These are phyloP conservation scores for Penicillium sp. DNA, from an alignment of 2,329 filamentous ascomycete species.

Conservation along the genomic window DNA sequence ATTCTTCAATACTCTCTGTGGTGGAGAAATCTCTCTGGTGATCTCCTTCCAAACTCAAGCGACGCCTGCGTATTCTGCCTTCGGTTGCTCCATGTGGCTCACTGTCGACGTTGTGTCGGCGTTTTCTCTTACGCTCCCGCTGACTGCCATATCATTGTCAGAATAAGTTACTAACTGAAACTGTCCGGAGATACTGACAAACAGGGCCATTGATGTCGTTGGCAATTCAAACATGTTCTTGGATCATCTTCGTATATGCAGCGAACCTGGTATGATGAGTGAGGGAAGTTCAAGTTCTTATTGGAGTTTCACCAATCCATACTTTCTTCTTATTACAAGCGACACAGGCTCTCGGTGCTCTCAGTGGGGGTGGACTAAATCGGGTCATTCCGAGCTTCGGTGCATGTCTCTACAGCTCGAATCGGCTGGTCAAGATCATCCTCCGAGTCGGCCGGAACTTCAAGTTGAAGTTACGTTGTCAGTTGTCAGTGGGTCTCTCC, in stretches of 20 bases:
- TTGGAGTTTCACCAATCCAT: neutral
- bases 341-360: slow-evolving; percentile 34
- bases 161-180: too few relatives aligned
- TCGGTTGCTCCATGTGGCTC: neutral
- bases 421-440: neutral
- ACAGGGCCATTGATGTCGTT: slow-evolving; percentile 34
- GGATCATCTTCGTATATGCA: slow-evolving; percentile 30
- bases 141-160: slow-evolving; percentile 1
- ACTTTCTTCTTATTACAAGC: slow-evolving; percentile 38
- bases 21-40: neutral
- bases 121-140: slow-evolving; percentile 18
- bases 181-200: too few relatives aligned
- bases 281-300: neutral
- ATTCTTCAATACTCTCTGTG: neutral
- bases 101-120: neutral
- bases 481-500: slow-evolving; percentile 17
- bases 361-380: slow-evolving; percentile 29
- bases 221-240: slow-evolving; percentile 30
- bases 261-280: slow-evolving; percentile 26
- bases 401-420: neutral
- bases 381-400: slow-evolving; percentile 2
- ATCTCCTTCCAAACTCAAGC: neutral
- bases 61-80: neutral
- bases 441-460: neutral
- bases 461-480: too few relatives aligned